These are phyloP conservation scores for Tetrahymena borealis DNA, from an alignment of 73 alveolate species.

Conservation along the genomic window DNA sequence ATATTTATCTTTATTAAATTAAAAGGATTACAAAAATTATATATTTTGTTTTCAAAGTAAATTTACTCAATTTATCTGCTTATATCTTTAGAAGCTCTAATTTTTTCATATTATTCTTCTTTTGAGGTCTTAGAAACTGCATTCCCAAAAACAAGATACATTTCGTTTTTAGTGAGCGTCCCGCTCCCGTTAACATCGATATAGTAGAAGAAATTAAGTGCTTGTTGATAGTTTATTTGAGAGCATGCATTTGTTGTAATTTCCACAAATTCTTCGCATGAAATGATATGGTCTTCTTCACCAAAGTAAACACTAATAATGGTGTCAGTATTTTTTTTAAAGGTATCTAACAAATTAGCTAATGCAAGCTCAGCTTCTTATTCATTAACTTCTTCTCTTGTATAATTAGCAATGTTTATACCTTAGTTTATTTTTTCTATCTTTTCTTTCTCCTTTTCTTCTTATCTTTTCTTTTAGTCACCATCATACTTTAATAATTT, in stretches of 20 bases:
- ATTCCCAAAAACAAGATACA: slow-evolving; percentile 8
- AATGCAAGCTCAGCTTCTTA: neutral
- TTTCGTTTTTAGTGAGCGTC: slow-evolving; percentile 12
- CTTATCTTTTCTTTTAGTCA: neutral
- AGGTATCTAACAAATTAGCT: neutral
- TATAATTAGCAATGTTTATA: neutral
- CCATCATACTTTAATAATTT: neutral
- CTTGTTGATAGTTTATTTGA: neutral
- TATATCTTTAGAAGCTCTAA: slow-evolving; percentile 13
- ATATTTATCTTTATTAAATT: neutral
- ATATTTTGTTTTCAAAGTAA: neutral
- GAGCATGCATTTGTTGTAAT: neutral
- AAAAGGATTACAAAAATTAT: neutral
- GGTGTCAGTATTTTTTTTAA: neutral
- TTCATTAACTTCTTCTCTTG: neutral
- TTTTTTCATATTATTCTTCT: slow-evolving; percentile 12
- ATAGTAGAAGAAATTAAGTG: slow-evolving; percentile 21
- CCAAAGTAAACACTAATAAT: neutral
- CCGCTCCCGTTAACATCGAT: slow-evolving; percentile 35
- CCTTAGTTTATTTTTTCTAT: neutral
- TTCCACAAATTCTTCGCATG: neutral
- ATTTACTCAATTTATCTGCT: slow-evolving; percentile 27
- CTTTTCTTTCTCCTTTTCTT: neutral
- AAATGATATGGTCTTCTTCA: neutral
- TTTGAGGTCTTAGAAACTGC: neutral